These are phyloP conservation scores for Penicillium samsonianum DNA, from an alignment of 495 filamentous ascomycete genomes.

Conservation along the genomic window DNA sequence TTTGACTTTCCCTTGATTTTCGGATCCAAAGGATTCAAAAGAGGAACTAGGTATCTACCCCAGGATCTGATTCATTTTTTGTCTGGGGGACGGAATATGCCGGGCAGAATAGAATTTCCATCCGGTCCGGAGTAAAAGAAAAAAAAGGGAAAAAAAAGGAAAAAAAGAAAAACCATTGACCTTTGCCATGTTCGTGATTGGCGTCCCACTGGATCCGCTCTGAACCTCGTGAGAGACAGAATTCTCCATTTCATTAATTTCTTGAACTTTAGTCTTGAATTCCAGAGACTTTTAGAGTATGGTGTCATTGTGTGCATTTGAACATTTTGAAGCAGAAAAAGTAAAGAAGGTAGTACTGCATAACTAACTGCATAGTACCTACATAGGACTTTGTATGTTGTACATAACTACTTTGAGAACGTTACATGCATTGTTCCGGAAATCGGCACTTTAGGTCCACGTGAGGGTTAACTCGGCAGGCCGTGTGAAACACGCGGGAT, in stretches of 20 bases:
- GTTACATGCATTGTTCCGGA: not conserved
- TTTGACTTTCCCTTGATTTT: too few species aligned
- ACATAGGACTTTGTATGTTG: too few species aligned
- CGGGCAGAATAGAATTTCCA: not conserved
- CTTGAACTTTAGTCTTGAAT: not conserved
- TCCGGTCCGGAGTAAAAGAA: not conserved
- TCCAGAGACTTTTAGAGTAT: not conserved
- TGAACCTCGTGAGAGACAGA: not conserved
- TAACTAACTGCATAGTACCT: too few species aligned
- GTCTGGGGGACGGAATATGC: slow-evolving; percentile 1
- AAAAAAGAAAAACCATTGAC: slow-evolving; percentile 8
- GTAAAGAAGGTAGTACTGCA: not conserved
- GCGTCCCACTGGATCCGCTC: slow-evolving; percentile 14
- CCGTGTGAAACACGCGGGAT: slow-evolving; percentile 9
- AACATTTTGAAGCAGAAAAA: not conserved
- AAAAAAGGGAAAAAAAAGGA: not conserved
- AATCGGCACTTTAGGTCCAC: slow-evolving; percentile 10
- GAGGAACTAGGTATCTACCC: not conserved
- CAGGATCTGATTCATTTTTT: not conserved
- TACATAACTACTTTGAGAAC: too few species aligned
- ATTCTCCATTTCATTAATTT: slow-evolving; percentile 5
- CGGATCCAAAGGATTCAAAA: too few species aligned
- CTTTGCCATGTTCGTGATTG: slow-evolving; percentile 22
- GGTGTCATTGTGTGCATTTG: not conserved
- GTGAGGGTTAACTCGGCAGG: slow-evolving; percentile 10